Conservation (phyloP, 495 filamentous ascomycete species). For the Jackrogersella minutella region DNA sequence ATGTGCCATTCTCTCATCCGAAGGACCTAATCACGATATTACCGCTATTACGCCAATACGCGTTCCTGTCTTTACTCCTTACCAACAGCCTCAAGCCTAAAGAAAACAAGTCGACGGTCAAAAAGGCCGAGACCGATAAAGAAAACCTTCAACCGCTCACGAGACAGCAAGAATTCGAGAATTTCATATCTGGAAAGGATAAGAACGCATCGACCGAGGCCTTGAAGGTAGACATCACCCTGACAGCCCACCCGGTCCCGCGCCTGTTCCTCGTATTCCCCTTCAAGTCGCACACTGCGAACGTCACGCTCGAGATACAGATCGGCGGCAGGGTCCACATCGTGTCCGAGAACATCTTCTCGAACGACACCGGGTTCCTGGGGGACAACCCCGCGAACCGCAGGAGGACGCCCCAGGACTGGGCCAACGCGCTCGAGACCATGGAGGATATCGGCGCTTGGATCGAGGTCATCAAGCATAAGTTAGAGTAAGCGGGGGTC, state of each 20-base stretch:
- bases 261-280: constrained; percentile 61
- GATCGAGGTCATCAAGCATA: constrained; percentile 39
- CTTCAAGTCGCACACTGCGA: constrained; percentile 50
- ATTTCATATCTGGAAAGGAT: constrained; percentile 41
- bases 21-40: constrained; percentile 81
- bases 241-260: constrained; percentile 57
- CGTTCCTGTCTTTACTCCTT: constrained; percentile 70
- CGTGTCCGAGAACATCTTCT: constrained; percentile 52
- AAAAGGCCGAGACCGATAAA: constrained; percentile 14
- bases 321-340: constrained; percentile 66
- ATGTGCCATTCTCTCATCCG: constrained; percentile 87
- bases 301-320: constrained; percentile 66
- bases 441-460: constrained; percentile 41
- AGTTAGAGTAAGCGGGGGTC: constrained; percentile 21
- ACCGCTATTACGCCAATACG: constrained; percentile 78
- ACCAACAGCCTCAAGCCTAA: constrained; percentile 62
- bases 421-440: constrained; percentile 37
- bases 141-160: constrained; percentile 28
- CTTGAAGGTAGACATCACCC: constrained; percentile 56
- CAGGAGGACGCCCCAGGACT: constrained; percentile 17
- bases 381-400: background rate
- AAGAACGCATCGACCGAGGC: background rate
- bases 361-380: constrained; percentile 14
- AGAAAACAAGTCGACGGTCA: constrained; percentile 23
- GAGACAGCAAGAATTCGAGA: constrained; percentile 44